A percentile compares a stretch with the other conserved stretches of the same genome.
Evolutionary conservation across 139 green algal genomes (phyloP).

Genomic region (Zygnema cylindricum): DNA sequence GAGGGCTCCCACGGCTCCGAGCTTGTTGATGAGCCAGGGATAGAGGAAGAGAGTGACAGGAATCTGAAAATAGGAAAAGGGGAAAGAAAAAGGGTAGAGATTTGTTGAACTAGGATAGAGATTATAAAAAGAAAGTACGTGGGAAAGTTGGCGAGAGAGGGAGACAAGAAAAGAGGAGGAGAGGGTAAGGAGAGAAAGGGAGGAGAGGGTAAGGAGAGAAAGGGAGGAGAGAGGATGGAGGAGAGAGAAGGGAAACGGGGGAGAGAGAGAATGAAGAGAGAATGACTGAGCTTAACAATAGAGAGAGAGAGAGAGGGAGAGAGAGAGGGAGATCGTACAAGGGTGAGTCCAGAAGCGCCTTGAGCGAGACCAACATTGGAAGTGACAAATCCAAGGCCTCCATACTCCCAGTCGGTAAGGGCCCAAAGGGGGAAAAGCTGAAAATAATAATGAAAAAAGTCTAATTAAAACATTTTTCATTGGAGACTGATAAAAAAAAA

Average conservation of each 20-base stretch:
- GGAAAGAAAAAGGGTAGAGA: not conserved
- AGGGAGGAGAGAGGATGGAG: no score
- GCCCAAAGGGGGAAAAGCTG: slow-evolving; percentile 52
- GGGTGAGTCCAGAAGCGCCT: not conserved
- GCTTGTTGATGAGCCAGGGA: not conserved
- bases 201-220: not conserved
- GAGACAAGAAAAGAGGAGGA: not conserved
- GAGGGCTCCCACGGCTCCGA: slow-evolving; percentile 7
- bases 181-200: not conserved
- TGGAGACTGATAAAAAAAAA: not conserved
- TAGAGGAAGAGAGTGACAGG: slow-evolving; percentile 28
- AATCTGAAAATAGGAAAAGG: slow-evolving; percentile 1
- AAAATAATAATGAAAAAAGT: not conserved
- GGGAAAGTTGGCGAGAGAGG: not conserved
- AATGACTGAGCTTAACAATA: no score
- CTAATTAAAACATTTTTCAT: not conserved
- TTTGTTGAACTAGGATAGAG: not conserved
- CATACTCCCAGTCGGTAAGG: slow-evolving; percentile 34
- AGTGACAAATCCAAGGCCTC: slow-evolving; percentile 38
- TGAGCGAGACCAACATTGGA: slow-evolving; percentile 46
- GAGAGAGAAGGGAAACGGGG: no score
- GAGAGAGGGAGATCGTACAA: not conserved
- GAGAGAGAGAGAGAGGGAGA: not conserved
- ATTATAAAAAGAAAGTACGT: not conserved
- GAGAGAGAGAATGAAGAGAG: no score